phyloP scores from a whole-genome alignment of 2,329 filamentous ascomycete species.

The Aspergillus clavatus region DNA sequence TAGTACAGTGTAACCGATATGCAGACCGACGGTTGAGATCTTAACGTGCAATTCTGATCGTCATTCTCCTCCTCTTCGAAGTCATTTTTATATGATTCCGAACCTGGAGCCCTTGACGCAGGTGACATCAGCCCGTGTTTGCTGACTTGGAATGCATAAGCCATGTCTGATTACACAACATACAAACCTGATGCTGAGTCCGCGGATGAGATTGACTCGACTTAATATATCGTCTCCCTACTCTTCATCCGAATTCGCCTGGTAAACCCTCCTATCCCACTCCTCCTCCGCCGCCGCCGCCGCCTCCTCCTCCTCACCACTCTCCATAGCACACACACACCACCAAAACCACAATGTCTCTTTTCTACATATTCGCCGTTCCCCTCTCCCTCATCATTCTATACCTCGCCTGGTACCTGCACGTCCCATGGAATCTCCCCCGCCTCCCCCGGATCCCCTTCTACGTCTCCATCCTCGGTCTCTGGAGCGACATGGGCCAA shows the following conservation, averaged over 20 bases:
- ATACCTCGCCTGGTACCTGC: slow-evolving; percentile 21
- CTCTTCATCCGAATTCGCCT: too few species aligned
- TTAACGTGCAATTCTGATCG: not conserved
- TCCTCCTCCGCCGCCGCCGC: too few species aligned
- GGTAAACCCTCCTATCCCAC: too few species aligned
- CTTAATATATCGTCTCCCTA: too few species aligned
- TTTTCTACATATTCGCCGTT: not conserved
- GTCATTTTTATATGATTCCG: not conserved
- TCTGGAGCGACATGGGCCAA: slow-evolving; percentile 24
- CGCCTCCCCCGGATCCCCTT: slow-evolving; percentile 22
- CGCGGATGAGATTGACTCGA: not conserved
- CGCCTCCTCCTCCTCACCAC: too few species aligned
- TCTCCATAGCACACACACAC: not conserved
- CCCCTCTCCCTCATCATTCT: slow-evolving; percentile 6
- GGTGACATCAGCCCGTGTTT: not conserved
- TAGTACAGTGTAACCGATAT: too few species aligned
- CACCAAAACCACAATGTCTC: not conserved
- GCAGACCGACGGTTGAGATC: too few species aligned
- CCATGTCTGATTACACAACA: not conserved
- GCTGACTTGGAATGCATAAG: not conserved
- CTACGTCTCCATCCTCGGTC: slow-evolving; percentile 22
- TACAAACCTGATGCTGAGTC: not conserved
- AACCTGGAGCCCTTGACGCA: not conserved
- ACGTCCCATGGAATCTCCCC: slow-evolving; percentile 17
- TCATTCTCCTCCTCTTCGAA: not conserved